Evolutionary conservation across 495 filamentous ascomycete genomes (phyloP).

Genomic region (Talaromyces stipitatus): DNA sequence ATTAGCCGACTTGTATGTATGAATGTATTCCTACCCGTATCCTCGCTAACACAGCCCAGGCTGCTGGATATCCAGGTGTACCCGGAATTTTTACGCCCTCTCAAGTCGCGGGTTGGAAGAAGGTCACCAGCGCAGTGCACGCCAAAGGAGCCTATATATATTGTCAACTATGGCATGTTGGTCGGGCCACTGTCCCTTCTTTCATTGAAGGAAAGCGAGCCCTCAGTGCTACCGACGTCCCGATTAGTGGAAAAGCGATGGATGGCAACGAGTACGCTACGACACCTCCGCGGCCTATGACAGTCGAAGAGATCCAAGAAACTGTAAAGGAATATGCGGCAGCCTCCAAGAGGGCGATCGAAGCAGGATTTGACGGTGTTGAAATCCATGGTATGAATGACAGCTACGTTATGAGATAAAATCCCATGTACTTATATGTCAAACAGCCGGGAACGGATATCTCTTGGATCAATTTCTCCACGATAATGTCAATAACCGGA

Average conservation of each 20-base stretch:
- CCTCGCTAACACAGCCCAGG: conserved; percentile 36
- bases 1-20: conserved; percentile 32
- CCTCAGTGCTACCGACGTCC: conserved; percentile 27
- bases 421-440: not conserved
- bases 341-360: conserved; percentile 56
- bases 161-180: conserved; percentile 61
- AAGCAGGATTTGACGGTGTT: conserved; percentile 69
- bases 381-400: conserved; percentile 68
- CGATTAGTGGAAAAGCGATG: conserved; percentile 18
- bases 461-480: conserved; percentile 68
- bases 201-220: conserved; percentile 19
- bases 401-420: not conserved
- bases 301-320: conserved; percentile 47
- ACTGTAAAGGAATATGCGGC: conserved; percentile 49
- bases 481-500: conserved; percentile 53
- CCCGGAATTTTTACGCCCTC: conserved; percentile 56
- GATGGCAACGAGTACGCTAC: conserved; percentile 27
- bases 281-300: conserved; percentile 44
- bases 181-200: conserved; percentile 41
- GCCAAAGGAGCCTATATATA: conserved; percentile 54
- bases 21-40: not conserved
- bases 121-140: conserved; percentile 60
- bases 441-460: conserved; percentile 44
- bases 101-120: conserved; percentile 56
- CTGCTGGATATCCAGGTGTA: conserved; percentile 41